Base-by-base conservation (phyloP, 305 asterid species). In the Fraxinus xanthoxyloides region DNA sequence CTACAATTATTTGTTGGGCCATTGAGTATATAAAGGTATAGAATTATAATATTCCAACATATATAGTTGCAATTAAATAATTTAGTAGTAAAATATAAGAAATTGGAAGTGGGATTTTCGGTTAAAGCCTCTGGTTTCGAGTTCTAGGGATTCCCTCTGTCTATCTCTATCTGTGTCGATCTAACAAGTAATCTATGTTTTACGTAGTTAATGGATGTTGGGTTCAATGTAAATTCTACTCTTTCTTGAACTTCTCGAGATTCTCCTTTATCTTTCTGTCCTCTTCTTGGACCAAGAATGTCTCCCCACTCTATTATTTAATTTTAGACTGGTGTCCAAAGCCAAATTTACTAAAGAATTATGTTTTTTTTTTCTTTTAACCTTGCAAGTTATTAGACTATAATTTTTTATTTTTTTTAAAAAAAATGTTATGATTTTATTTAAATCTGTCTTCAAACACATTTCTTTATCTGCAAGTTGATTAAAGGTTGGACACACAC, bases 101-200 rank as follows among this genome's bases (percentile, higher is more conserved):
- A 84, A 84, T 77, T 61, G 80, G 77, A 81, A 88, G 91, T 89
- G 90, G 89, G 89, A 89, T 87, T 88, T 84, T 82, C 83, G 81
- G 80, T 72, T 78, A 23, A 35, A 46, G 74, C 86, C 81, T 87
- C 67, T 89, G 72, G 77, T 54, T 40, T 48, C 81, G 91, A 81
- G 80, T 82, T 80, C 87, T 84, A 43, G 89, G 91, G 89, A 88
- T 88, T 85, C 87, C 84, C 83, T 82, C 79, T 30, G 7, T 80
- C 61, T 69, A 48, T 72, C 28, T 80, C 82, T 67, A 3, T 80
- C 73, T 31, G 24, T 30, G 12, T 54, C 85, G 38, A 79, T 78
- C 54, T 77, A 77, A 78, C 32, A 24, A 26, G 34, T 65, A 24
- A 65, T 65, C 74, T 67, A 63, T 63, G 72, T 63, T 23, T 24